Evolutionary conservation across 495 filamentous ascomycete species (phyloP), one percentile per base, ranked within the genome.

Genomic region (Trichoderma erinaceum): DNA sequence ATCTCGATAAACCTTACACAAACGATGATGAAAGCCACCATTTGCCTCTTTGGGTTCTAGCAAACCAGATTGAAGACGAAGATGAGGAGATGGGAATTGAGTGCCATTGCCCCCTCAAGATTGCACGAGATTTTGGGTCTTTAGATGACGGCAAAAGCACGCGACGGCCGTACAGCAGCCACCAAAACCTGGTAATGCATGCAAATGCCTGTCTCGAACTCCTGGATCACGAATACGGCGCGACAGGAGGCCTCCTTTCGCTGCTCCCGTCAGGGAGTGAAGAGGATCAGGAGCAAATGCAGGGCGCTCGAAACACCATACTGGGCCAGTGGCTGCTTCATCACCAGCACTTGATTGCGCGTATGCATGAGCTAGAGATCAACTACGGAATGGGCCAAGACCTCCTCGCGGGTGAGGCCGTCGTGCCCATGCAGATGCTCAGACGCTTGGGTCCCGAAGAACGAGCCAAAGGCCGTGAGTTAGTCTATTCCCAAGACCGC

Each of bases 131-230:
- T 15, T 61, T 12, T 3, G 56, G 56, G 25, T 25, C 56, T 13
- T 25, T 32, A 11, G 63, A 73, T 63, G 32, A 63, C 12, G 44
- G 25, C 15, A 41, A 66, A 16, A 12, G 69, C 6, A 50, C 66
- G 23, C 38, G 43, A 10, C 73, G 69, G 48, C 82, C 82, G 4
- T 84, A 80, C 69, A 76, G 77, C 7, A 80, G 71, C 27, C 82
- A 84, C 66, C 71, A 84, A 69, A 74, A 75, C 21, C 76, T 86
- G 48, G 73, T 85, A 48, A 75, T 75, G 73, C 84, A 86, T 72
- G 83, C 83, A 69, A 84, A 85, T 69, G 77, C 76, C 63, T 78
- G 82, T 66, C 77, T 86, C 3, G 82, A 85, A 72, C 75, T 81
- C 7, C 76, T 86, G 43, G 84, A 86, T 68, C 83, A 86, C 70